Base-by-base conservation (phyloP, 78 protist species). In the Cavenderia fasciculata region DNA sequence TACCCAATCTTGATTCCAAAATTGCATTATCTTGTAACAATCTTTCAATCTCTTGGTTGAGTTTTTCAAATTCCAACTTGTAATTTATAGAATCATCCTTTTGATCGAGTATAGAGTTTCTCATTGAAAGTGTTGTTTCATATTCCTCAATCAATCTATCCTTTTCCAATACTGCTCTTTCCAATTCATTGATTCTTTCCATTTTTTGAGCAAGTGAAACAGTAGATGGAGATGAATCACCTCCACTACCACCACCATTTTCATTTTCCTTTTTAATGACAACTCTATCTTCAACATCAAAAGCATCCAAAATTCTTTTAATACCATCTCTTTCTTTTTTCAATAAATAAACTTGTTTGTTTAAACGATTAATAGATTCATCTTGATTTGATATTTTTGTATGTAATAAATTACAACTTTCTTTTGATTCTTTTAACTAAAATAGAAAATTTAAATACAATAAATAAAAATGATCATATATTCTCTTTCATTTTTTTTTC, bases 1-100 rank as follows among this genome's bases (percentile, higher is more conserved):
- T 72, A 10, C 93, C 93, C 72, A 87, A 25, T 87, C 93, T 87
- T 27, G 93, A 70, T 41, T 87, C 93, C 12, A 87, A 87, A 2
- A 77, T 19, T 7, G 93, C 93, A 70, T 62, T 87, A 36, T 87
- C 90, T 82, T 82, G 63, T 19, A 82, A 18, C 38, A 82, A 47
- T n/a, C 49, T 34, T 21, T 82, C 90, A 21, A 82, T 82, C 73
- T 82, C 86, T 59, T 57, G 25, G 25, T 75, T 61, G 31, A 75
- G 49, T 27, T 51, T 77, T 18, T n/a, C 29, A 40, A 41, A 51
- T 44, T 82, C 90, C 23, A 40, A 65, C 40, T 44, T 65, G 41
- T 82, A 82, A 40, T 82, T 49, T 0, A 56, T 38, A 6, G 2
- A 21, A 33, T 43, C 57, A 2, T 23, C 54, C 16, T 59, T 33